phyloP scores from a whole-genome alignment of 768 basidiomycete genomes.

The Mycena sanguinolenta region DNA sequence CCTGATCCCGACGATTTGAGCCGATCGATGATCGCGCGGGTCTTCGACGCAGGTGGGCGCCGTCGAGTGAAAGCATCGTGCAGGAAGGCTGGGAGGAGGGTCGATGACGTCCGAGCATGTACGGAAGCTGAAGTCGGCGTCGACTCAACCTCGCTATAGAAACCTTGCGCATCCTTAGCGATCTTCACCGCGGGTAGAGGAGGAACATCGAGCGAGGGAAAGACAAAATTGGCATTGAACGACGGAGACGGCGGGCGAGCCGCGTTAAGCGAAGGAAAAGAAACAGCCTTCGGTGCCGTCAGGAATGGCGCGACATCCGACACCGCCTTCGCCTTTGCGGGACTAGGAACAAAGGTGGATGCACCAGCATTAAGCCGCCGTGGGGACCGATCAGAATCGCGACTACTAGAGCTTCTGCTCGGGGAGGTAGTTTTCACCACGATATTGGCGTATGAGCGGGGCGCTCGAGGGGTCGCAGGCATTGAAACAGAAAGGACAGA shows the following conservation, averaged over 20 bases:
- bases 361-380: slow-evolving; percentile 59
- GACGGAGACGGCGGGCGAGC: slow-evolving; percentile 37
- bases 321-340: slow-evolving; percentile 44
- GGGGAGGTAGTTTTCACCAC: slow-evolving; percentile 52
- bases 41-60: slow-evolving; percentile 63
- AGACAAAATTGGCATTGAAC: slow-evolving; percentile 55
- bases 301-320: slow-evolving; percentile 42
- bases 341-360: slow-evolving; percentile 59
- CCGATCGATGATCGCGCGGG: slow-evolving; percentile 71
- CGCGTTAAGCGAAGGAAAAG: slow-evolving; percentile 36
- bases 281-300: not conserved
- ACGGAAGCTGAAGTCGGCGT: slow-evolving; percentile 47
- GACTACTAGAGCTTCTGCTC: slow-evolving; percentile 39
- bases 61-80: slow-evolving; percentile 54
- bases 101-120: slow-evolving; percentile 45
- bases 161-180: slow-evolving; percentile 68
- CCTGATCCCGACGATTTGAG: slow-evolving; percentile 53
- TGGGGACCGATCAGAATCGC: slow-evolving; percentile 38
- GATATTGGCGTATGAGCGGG: slow-evolving; percentile 51
- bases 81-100: slow-evolving; percentile 64
- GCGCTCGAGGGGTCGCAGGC: slow-evolving; percentile 66
- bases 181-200: slow-evolving; percentile 55
- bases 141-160: slow-evolving; percentile 59
- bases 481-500: slow-evolving; percentile 60
- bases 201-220: slow-evolving; percentile 62